Evolutionary conservation across 2,329 filamentous ascomycete species (phyloP).

Genomic region (Pseudogymnoascus sp.): DNA sequence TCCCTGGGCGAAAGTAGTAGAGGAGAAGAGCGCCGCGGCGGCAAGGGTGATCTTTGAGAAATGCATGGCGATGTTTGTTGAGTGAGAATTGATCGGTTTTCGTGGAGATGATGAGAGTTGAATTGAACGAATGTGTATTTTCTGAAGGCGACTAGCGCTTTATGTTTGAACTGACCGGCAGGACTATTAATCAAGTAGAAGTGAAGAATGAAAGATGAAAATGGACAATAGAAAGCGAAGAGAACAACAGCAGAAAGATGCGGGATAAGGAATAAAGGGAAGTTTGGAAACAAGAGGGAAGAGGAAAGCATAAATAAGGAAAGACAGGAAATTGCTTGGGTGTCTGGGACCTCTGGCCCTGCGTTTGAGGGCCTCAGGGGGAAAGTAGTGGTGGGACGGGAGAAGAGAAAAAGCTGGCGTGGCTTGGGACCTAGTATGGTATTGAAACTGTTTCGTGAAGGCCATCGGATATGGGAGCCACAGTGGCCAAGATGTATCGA

Average conservation of each 20-base stretch:
- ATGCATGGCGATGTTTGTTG: not conserved
- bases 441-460: slow-evolving; percentile 9
- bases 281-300: slow-evolving; percentile 9
- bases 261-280: slow-evolving; percentile 4
- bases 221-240: slow-evolving; percentile 9
- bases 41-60: slow-evolving; percentile 1
- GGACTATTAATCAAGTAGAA: slow-evolving; percentile 9
- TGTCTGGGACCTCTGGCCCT: slow-evolving; percentile 2
- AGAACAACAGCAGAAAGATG: slow-evolving; percentile 5
- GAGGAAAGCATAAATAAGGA: slow-evolving; percentile 10
- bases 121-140: not conserved
- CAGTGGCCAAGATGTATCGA: not conserved
- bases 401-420: slow-evolving; percentile 3
- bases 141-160: slow-evolving; percentile 12
- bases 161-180: slow-evolving; percentile 11
- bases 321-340: not conserved
- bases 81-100: not conserved
- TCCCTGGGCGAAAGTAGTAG: not conserved
- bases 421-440: slow-evolving; percentile 5
- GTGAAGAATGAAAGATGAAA: slow-evolving; percentile 9
- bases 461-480: not conserved
- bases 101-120: not conserved
- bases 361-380: not conserved
- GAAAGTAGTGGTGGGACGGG: not conserved
- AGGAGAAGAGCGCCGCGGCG: not conserved